These are phyloP conservation scores for Tillandsia leiboldiana DNA, from an alignment of 176 grass and related monocot genomes.

Conservation along the genomic window DNA sequence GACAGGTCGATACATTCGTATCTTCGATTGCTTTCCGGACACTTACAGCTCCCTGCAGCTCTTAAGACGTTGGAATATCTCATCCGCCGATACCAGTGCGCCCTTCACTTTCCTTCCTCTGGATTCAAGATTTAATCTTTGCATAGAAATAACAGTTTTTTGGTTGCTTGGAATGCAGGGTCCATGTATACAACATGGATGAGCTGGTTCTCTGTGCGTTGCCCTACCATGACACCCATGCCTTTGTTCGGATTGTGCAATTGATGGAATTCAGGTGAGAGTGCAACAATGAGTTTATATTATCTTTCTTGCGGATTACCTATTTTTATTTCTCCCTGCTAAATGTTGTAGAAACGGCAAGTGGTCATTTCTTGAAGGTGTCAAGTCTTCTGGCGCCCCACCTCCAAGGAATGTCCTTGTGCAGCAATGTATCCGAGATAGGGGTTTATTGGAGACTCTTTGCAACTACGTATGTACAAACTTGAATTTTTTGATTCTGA, in stretches of 20 bases:
- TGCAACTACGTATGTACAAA: slow-evolving; percentile 63
- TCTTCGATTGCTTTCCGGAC: slow-evolving; percentile 62
- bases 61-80: slow-evolving; percentile 87
- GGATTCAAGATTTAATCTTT: not conserved
- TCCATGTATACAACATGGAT: slow-evolving; percentile 86
- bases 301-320: not conserved
- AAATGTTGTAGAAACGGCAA: slow-evolving; percentile 56
- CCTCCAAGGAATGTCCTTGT: slow-evolving; percentile 70
- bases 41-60: slow-evolving; percentile 58
- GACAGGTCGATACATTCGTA: slow-evolving; percentile 74
- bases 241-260: slow-evolving; percentile 84
- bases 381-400: slow-evolving; percentile 65
- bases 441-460: slow-evolving; percentile 64
- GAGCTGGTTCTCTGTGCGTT: slow-evolving; percentile 65
- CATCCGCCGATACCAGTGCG: slow-evolving; percentile 74
- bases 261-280: slow-evolving; percentile 60
- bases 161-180: slow-evolving; percentile 39
- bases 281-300: not conserved
- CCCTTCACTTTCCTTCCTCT: not conserved
- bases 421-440: slow-evolving; percentile 85
- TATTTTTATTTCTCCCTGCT: slow-evolving; percentile 7
- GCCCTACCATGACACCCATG: slow-evolving; percentile 74
- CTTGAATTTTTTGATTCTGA: not conserved
- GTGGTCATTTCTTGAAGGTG: slow-evolving; percentile 77
- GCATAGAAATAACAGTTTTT: slow-evolving; percentile 4